Percentiles rank a stretch among this genome's conserved stretches.
Conservation (phyloP, 441 rosid genomes). For the Gossypium aridum region DNA sequence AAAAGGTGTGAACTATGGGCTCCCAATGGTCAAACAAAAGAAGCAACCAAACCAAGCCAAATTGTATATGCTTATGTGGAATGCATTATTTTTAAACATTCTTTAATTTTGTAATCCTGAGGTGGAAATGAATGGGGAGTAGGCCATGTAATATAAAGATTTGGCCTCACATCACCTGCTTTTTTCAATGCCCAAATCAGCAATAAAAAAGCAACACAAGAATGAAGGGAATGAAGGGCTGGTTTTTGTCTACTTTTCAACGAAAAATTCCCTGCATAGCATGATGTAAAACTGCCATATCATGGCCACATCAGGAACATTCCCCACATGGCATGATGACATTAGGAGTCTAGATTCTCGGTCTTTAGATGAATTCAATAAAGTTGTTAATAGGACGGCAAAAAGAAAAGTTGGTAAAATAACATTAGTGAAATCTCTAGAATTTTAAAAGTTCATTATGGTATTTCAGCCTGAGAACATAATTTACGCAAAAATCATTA, state of each 20-base stretch:
- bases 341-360: not conserved
- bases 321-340: constrained; percentile 4
- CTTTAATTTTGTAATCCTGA: not conserved
- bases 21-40: not conserved
- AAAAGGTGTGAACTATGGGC: not conserved
- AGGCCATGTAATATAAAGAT: not conserved
- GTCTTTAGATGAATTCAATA: not conserved
- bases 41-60: too few species aligned
- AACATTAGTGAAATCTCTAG: not conserved
- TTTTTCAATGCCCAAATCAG: not conserved
- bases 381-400: not conserved
- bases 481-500: too few species aligned
- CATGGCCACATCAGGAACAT: not conserved
- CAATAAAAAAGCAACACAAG: not conserved
- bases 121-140: not conserved
- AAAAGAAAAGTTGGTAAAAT: not conserved
- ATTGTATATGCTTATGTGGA: not conserved
- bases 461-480: not conserved
- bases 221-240: not conserved
- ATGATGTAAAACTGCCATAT: not conserved
- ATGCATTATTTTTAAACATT: not conserved
- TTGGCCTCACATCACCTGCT: not conserved
- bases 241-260: not conserved
- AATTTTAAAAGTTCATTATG: not conserved
- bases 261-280: not conserved